Evolutionary conservation across 1,139 yeast genomes (phyloP).

Genomic region (Pichia sp.): DNA sequence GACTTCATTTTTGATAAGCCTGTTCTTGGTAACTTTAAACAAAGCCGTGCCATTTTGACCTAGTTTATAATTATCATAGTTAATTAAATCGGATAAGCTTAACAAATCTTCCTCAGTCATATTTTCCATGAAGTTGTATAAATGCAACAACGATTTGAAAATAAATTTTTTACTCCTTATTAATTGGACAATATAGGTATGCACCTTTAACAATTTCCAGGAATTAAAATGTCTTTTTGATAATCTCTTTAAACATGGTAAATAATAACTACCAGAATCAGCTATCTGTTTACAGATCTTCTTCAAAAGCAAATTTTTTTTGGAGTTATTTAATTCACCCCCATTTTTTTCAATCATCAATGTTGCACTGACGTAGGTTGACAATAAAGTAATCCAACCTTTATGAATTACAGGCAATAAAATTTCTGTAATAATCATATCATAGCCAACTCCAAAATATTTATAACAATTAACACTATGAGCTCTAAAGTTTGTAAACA

Average conservation of each 20-base stretch:
- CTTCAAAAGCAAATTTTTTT: background rate
- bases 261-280: constrained; percentile 3
- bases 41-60: background rate
- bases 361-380: constrained; percentile 31
- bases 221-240: constrained; percentile 47
- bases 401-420: constrained; percentile 27
- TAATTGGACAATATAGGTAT: constrained; percentile 36
- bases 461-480: constrained; percentile 17
- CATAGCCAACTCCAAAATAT: constrained; percentile 28
- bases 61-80: constrained; percentile 6
- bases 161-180: constrained; percentile 23
- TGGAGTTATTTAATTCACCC: background rate
- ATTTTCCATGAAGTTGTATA: constrained; percentile 16
- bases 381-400: constrained; percentile 17
- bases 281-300: constrained; percentile 18
- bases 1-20: background rate
- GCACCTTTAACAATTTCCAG: constrained; percentile 47
- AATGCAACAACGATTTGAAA: constrained; percentile 2
- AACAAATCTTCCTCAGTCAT: constrained; percentile 17
- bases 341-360: constrained; percentile 4
- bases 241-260: constrained; percentile 16
- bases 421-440: constrained; percentile 23
- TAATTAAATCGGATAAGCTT: constrained; percentile 17
- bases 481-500: constrained; percentile 21
- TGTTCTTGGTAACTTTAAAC: constrained; percentile 1